These are phyloP conservation scores for Ascoidea rubescens DNA, from an alignment of 805 yeast genomes.

Conservation along the genomic window DNA sequence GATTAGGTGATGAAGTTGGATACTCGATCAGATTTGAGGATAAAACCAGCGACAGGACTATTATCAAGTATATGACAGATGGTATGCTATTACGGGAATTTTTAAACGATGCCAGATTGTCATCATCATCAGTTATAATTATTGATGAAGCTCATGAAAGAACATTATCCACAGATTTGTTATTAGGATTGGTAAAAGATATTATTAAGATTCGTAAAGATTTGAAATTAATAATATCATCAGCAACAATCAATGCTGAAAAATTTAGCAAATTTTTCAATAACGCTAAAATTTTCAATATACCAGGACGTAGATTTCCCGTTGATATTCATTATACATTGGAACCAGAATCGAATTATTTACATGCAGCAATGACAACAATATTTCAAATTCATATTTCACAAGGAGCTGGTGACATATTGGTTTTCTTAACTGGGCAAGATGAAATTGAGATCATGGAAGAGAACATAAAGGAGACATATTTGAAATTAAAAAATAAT, in stretches of 20 bases:
- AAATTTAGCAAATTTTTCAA: conserved; percentile 73
- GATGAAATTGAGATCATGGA: conserved; percentile 85
- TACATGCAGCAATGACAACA: conserved; percentile 81
- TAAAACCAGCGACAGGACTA: conserved; percentile 45
- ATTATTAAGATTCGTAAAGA: conserved; percentile 50
- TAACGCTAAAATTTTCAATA: conserved; percentile 72
- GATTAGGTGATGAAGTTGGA: conserved; percentile 83
- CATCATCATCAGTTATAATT: conserved; percentile 68
- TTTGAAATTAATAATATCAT: conserved; percentile 65
- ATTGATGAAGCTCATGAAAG: conserved; percentile 97
- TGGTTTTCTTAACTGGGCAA: conserved; percentile 90
- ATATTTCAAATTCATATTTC: conserved; percentile 77
- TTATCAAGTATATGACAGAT: conserved; percentile 85
- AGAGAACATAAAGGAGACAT: conserved; percentile 55
- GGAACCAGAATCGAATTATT: conserved; percentile 82
- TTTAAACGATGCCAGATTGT: conserved; percentile 56
- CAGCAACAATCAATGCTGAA: conserved; percentile 89
- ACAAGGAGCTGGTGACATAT: conserved; percentile 64
- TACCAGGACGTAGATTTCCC: conserved; percentile 91
- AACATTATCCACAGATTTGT: conserved; percentile 76
- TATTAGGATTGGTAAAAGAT: conserved; percentile 64
- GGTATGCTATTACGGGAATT: conserved; percentile 89
- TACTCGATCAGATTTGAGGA: conserved; percentile 85
- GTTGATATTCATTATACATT: conserved; percentile 75
- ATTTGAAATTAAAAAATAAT: conserved; percentile 42